Base-by-base conservation (phyloP, 2,329 filamentous ascomycete species). In the Claviceps sp. region DNA sequence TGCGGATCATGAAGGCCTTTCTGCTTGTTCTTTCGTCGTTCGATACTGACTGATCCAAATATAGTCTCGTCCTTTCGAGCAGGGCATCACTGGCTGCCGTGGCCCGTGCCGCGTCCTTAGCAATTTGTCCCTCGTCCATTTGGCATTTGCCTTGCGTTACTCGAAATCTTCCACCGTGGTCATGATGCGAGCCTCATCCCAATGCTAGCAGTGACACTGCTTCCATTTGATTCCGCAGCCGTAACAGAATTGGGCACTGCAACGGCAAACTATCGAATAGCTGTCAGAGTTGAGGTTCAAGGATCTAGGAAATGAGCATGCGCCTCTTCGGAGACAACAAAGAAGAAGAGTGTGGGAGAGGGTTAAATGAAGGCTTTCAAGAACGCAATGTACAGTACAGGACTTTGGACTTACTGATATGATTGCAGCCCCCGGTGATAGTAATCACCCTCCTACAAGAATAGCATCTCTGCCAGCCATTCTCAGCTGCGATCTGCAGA, bases 381-480 rank as follows among this genome's bases (percentile, higher is more conserved):
- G 16, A 47, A 17, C 7, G 29, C 29, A 34, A 34, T 34, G 9
- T 34, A 34, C 3, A 11, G 11, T 11, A 11, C 9, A 11, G 29
- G 29, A 34, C 3, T 34, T 34, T 2, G 14, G 3, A 72, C 74
- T 59, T 56, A 81, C 78, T 76, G 4, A 82, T 81, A 50, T 82
- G 78, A 49, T 75, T 67, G 53, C 79, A 82, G 1, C 79, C 78
- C 0, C 38, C n/a, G 0, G 59, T 37, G 0, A 78, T 61, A 60
- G 80, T 75, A 0, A 82, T 67, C 11, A 82, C 37, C 1, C 64
- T 53, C 2, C 55, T 57, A 55, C 79, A 82, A 0, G 55, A 52
- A 4, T 58, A 60, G 53, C 79, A 82, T 2, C 70, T 65, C 59
- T 76, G 71, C 78, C 78, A 82, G 1, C 69, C 67, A 4, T 74